Conservation (phyloP, 176 grass and related monocot species). For the Carex scoparia region DNA sequence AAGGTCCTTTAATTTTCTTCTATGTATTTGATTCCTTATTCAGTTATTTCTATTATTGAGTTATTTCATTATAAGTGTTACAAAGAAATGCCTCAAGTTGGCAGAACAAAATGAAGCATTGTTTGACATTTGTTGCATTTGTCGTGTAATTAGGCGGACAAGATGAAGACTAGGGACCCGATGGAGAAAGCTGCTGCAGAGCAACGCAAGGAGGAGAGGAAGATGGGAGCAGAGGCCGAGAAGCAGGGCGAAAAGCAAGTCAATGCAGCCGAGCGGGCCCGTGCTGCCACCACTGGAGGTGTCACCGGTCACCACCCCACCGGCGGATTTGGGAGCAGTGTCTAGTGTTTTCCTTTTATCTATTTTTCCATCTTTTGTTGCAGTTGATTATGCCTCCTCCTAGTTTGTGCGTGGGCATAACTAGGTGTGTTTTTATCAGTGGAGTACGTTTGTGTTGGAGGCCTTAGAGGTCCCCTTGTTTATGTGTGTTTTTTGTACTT, state of each 20-base stretch:
- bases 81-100: not conserved
- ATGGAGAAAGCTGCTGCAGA: constrained; percentile 44
- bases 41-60: not conserved
- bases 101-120: not conserved
- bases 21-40: not conserved
- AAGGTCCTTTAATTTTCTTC: constrained; percentile 28
- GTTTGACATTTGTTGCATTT: not conserved
- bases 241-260: constrained; percentile 39
- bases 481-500: no score
- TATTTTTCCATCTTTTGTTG: not conserved
- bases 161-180: constrained; percentile 53
- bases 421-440: no score
- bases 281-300: constrained; percentile 3
- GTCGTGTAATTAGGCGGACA: constrained; percentile 32
- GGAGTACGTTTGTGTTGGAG: no score
- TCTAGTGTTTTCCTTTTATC: not conserved
- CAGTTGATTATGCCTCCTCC: not conserved
- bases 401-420: not conserved
- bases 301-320: not conserved
- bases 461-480: no score
- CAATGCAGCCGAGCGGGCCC: constrained; percentile 24
- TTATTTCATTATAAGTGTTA: not conserved
- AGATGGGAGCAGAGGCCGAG: constrained; percentile 36
- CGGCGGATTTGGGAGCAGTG: constrained; percentile 6
- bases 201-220: constrained; percentile 44